These are phyloP conservation scores for Naganishia onofrii DNA, from an alignment of 768 basidiomycete genomes.

Conservation along the genomic window DNA sequence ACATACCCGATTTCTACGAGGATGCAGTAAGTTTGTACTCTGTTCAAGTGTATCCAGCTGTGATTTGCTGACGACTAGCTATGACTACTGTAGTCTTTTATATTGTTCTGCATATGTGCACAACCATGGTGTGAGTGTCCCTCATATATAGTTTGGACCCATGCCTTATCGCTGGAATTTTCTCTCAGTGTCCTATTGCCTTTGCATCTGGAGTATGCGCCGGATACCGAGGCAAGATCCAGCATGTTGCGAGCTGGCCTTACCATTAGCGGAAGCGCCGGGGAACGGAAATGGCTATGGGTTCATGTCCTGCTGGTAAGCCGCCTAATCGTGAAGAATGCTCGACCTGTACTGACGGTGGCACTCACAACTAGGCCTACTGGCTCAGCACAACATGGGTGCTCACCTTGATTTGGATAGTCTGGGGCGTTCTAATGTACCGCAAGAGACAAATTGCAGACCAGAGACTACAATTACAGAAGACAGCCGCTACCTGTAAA, in stretches of 20 bases:
- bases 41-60: neutral
- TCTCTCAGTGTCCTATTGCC: constrained; percentile 42
- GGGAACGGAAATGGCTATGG: constrained; percentile 47
- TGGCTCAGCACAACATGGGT: constrained; percentile 49
- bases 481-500: neutral
- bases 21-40: constrained; percentile 35
- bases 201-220: constrained; percentile 45
- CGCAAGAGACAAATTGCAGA: constrained; percentile 30
- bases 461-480: constrained; percentile 16
- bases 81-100: constrained; percentile 41
- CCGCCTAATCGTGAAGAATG: neutral
- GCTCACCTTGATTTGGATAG: constrained; percentile 45
- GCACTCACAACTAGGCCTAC: constrained; percentile 31
- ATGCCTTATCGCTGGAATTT: neutral
- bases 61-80: neutral
- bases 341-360: neutral
- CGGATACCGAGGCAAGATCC: constrained; percentile 34
- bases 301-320: constrained; percentile 47
- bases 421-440: constrained; percentile 49
- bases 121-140: constrained; percentile 28
- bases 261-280: constrained; percentile 40
- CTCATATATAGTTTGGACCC: neutral
- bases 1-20: constrained; percentile 47
- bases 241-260: constrained; percentile 49
- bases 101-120: constrained; percentile 41